These are phyloP conservation scores for Solanum pimpinellifolium DNA, from an alignment of 257 asterid genomes.

Conservation along the genomic window DNA sequence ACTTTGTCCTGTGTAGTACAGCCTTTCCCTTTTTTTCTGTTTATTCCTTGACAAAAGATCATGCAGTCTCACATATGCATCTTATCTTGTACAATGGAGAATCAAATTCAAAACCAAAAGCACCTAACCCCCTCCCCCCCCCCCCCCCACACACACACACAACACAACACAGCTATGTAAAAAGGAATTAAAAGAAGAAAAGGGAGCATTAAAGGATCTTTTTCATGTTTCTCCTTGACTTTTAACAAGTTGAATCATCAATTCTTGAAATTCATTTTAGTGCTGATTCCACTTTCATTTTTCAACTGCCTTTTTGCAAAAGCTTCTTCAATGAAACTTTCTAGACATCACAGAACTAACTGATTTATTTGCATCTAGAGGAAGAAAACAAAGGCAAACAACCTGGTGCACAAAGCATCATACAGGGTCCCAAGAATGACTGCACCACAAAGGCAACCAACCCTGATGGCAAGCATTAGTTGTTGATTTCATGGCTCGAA, in stretches of 20 bases:
- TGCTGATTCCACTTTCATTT: not conserved
- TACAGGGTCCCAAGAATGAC: not conserved
- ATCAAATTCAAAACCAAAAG: not conserved
- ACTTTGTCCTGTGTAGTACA: not conserved
- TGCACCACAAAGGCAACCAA: not conserved
- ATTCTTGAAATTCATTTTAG: not conserved
- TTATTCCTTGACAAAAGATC: not conserved
- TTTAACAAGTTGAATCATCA: not conserved
- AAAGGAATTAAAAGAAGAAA: not conserved
- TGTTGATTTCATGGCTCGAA: not conserved
- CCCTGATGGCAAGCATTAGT: not conserved
- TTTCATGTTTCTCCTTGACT: not conserved
- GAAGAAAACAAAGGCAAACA: not conserved
- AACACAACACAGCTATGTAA: not conserved
- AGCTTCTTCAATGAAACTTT: not conserved
- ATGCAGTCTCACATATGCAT: not conserved
- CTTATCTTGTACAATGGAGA: not conserved
- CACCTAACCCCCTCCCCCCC: not conserved
- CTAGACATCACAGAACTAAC: not conserved
- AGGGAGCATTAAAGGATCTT: not conserved
- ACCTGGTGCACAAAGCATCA: not conserved
- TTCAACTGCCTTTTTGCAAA: not conserved
- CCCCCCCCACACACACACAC: not conserved
- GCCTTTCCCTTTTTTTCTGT: not conserved
- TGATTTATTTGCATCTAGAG: not conserved